Percentiles rank a stretch among this genome's conserved stretches.
Conservation (phyloP, 139 green algal genomes). For the Ettlia oleoabundans region DNA sequence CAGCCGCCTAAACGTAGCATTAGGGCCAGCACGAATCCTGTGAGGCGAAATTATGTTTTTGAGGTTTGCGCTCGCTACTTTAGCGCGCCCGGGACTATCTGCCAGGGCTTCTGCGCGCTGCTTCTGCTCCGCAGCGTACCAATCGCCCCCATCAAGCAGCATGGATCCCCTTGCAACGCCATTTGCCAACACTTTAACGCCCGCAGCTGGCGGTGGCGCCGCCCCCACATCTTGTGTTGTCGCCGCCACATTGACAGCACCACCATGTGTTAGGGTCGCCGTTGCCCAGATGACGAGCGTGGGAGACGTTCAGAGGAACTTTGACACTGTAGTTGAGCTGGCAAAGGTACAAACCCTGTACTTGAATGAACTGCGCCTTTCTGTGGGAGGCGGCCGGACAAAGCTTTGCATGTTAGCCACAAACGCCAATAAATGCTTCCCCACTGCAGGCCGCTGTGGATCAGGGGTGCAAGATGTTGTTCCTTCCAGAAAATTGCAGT, state of each 20-base stretch:
- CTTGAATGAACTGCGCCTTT: background rate
- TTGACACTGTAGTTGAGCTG: constrained; percentile 57
- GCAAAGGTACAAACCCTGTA: constrained; percentile 49
- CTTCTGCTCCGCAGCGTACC: background rate
- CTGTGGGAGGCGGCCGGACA: background rate
- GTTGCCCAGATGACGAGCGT: constrained; percentile 82
- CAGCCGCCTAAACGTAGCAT: too few species aligned
- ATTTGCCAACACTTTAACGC: background rate
- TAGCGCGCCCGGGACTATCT: too few species aligned
- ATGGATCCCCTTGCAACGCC: too few species aligned
- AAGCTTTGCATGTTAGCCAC: too few species aligned
- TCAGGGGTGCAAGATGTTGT: constrained; percentile 77
- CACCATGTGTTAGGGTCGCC: too few species aligned
- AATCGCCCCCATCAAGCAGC: background rate
- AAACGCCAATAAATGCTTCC: too few species aligned
- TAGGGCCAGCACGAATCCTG: too few species aligned
- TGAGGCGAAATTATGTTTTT: too few species aligned
- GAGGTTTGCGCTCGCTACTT: too few species aligned
- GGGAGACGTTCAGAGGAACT: constrained; percentile 60
- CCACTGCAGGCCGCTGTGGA: constrained; percentile 49
- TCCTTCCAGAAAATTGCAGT: constrained; percentile 93
- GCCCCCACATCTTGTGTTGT: too few species aligned
- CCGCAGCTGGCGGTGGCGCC: background rate
- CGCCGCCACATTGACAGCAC: too few species aligned
- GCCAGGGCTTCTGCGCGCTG: too few species aligned